Evolutionary conservation across 768 basidiomycete species (phyloP), one percentile per base, ranked within the genome.

Genomic region (Auricularia heimuer): DNA sequence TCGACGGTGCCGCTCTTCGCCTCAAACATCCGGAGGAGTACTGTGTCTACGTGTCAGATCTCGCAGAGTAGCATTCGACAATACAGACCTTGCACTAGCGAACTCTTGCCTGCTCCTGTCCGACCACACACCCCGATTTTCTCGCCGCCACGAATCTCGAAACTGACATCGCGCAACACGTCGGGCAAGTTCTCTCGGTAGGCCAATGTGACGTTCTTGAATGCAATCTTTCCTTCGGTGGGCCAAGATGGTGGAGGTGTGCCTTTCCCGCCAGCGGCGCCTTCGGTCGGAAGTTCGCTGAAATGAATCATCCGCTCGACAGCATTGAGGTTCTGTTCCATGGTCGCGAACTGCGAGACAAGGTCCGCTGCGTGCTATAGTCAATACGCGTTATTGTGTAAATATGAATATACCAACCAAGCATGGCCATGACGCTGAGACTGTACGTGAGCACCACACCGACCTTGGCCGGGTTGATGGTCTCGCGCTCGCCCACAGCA

Each of bases 301-400:
- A 90, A 92, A 62, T 87, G 81, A n/a, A 86, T 74, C 3, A 90
- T 77, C 21, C 89, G 81, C 70, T 90, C 88, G 6, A 86, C 86
- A 0, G 85, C 82, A 68, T 89, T 88, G 82, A 89, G 88, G 70
- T 85, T 85, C 71, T 87, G 84, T 70, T 87, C 86, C 67, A 82
- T 85, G 67, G 79, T 77, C 3, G 86, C 84, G 68, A 83, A 86
- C 36, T 79, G 76, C 1, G 80, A 76, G 16, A 86, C 78, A 72
- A 86, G 79, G 66, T 83, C 78, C 4, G 83, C 82, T 85, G 66
- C 14, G 70, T 58, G 62, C 54, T 14, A 61, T 29, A 42, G 39
- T 61, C 64, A 39, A 12, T 12, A 6, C 16, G 47, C 47, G 47
- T 21, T 18, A 7, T 6, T 1, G 21, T 18, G 16, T 1, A 18